Evolutionary conservation across 306 rosid species (phyloP).

Genomic region (Hylodesmum podocarpum): DNA sequence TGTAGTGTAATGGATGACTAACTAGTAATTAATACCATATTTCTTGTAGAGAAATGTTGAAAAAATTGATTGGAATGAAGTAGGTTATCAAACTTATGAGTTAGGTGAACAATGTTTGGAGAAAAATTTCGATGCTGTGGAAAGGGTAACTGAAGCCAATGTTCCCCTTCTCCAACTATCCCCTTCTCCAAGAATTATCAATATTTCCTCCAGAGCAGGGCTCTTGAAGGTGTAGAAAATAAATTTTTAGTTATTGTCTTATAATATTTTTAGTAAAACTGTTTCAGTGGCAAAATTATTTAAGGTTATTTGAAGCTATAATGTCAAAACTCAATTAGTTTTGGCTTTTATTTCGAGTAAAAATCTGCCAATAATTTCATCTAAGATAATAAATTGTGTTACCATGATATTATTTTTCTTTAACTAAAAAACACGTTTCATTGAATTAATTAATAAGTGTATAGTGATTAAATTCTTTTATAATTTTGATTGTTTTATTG

Average conservation of each 20-base stretch:
- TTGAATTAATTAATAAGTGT: background rate
- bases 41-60: conserved; percentile 34
- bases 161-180: conserved; percentile 44
- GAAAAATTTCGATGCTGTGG: conserved; percentile 41
- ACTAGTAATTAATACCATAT: background rate
- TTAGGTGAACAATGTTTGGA: conserved; percentile 31
- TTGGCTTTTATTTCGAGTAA: background rate
- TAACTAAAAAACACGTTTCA: background rate
- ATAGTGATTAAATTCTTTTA: background rate
- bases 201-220: conserved; percentile 40
- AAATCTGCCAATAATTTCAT: background rate
- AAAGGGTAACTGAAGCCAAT: conserved; percentile 36
- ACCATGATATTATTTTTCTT: background rate
- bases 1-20: too few relatives aligned
- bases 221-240: conserved; percentile 30
- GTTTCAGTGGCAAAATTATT: background rate
- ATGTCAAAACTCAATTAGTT: background rate
- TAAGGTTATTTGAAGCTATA: background rate
- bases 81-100: conserved; percentile 33
- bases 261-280: background rate
- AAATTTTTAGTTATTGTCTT: background rate
- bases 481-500: background rate
- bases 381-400: background rate
- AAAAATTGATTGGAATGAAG: conserved; percentile 20
- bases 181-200: conserved; percentile 41